These are phyloP conservation scores for Exophiala viscosa DNA, from an alignment of 2,329 filamentous ascomycete species.

Conservation along the genomic window DNA sequence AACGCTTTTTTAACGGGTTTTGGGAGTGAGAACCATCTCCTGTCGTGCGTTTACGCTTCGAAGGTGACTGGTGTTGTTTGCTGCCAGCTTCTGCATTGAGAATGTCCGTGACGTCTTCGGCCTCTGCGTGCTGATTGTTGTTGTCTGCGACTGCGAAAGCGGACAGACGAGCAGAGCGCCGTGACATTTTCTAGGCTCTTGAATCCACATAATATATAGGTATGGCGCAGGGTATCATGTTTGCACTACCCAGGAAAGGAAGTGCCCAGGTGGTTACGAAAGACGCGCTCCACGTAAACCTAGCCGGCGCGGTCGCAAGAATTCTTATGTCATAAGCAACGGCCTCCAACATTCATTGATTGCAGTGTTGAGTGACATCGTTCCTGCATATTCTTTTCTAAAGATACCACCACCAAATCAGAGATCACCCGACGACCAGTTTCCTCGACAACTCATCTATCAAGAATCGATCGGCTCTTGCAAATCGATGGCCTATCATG, in stretches of 20 bases:
- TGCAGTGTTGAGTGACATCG: background rate
- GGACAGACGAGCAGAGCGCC: conserved; percentile 1
- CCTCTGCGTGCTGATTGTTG: conserved; percentile 3
- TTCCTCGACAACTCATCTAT: background rate
- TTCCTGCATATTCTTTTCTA: background rate
- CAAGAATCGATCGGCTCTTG: too few relatives aligned
- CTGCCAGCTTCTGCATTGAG: conserved; percentile 17
- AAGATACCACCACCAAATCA: background rate
- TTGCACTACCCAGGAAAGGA: too few relatives aligned
- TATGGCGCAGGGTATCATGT: too few relatives aligned
- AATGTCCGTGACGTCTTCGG: conserved; percentile 16
- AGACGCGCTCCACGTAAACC: too few relatives aligned
- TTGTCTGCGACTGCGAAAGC: background rate
- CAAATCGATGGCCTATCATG: conserved; percentile 4
- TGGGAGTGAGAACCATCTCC: background rate
- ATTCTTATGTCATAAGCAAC: background rate
- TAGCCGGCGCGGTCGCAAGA: background rate
- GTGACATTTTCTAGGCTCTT: background rate
- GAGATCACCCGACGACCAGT: background rate
- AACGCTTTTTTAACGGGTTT: conserved; percentile 4
- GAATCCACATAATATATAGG: background rate
- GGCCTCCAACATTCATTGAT: background rate
- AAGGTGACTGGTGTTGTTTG: background rate
- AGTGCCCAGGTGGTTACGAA: too few relatives aligned
- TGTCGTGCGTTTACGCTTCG: background rate